Conservation (phyloP, 2,329 filamentous ascomycete genomes). For the Paraphoma sp. region DNA sequence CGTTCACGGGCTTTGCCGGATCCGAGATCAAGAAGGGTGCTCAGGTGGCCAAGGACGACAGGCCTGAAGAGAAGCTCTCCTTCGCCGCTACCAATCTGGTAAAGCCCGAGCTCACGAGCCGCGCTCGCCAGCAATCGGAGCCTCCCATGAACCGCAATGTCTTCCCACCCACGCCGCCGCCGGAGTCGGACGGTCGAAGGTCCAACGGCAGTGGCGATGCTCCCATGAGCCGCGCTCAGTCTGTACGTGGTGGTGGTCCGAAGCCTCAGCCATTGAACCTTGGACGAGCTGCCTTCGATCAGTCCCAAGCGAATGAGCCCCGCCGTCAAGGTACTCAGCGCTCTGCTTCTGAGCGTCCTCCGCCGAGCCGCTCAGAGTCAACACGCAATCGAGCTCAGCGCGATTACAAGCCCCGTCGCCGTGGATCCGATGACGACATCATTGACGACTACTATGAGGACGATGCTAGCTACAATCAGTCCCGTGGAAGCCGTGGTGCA, state of each 20-base stretch:
- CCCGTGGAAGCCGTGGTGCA: conserved; percentile 32
- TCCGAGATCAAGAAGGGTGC: conserved; percentile 76
- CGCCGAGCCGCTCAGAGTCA: conserved; percentile 45
- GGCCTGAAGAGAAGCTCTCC: conserved; percentile 82
- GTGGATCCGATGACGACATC: conserved; percentile 56
- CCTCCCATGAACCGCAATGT: conserved; percentile 79
- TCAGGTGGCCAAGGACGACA: conserved; percentile 71
- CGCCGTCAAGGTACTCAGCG: conserved; percentile 49
- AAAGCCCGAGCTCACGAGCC: conserved; percentile 80
- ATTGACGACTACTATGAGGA: conserved; percentile 66
- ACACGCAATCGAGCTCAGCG: conserved; percentile 33
- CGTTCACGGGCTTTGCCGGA: conserved; percentile 81
- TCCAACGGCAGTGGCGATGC: conserved; percentile 34
- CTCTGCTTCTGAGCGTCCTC: conserved; percentile 54
- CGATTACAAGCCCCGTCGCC: conserved; percentile 36
- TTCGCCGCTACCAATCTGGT: conserved; percentile 94
- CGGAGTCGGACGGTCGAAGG: conserved; percentile 75
- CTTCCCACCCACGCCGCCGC: conserved; percentile 98
- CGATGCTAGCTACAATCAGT: conserved; percentile 66
- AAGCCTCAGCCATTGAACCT: conserved; percentile 58
- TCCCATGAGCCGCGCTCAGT: conserved; percentile 56
- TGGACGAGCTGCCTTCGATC: conserved; percentile 57
- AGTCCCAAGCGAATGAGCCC: conserved; percentile 34
- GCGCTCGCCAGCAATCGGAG: conserved; percentile 81
- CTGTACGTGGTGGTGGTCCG: conserved; percentile 56